Evolutionary conservation across 2,329 filamentous ascomycete species (phyloP), one percentile per base, ranked within the genome.

Genomic region (Claviceps sp.): DNA sequence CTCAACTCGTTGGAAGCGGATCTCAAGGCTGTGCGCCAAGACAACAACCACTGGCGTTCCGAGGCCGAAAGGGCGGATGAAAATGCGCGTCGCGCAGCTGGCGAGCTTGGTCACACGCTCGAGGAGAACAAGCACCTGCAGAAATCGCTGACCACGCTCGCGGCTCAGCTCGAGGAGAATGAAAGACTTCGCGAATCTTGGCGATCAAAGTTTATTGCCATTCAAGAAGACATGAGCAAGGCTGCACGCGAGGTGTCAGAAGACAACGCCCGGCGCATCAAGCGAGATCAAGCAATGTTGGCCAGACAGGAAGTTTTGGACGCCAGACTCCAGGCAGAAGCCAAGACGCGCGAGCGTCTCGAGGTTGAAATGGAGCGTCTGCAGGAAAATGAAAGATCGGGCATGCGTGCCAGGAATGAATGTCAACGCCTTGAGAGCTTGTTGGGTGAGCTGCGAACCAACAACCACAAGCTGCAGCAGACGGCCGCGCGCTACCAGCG

Each of bases 211-310:
- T 86, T 96, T 61, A 81, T 91, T 59, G 82, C 82, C 54, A 73
- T 98, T 41, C 90, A 97, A 67, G 80, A 89, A 56, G 89, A 96
- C 59, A 91, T 97, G 84, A 79, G 82, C 36, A 75, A 75, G 52
- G 87, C 89, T 48, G 84, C 87, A 50, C 81, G 81, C 47, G 85
- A 95, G 55, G 82, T 96, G 55, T 82, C 85, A 22, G 82, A 87
- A 60, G 90, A 97, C 63, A 91, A 90, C 63, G 81, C 85, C 34
- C 76, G 79, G 38, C 90, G 86, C 70, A 81, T 82, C 60, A 85
- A 86, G 69, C 85, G 85, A 64, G 87, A 94, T 63, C 82, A 87
- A 58, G 83, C 88, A 54, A 79, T 87, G 58, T 74, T 89, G 58
- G 88, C 87, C 55, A 75, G 89, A 56, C 87, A 88, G 59, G 85